These are phyloP conservation scores for Raphanus raphanistrum DNA, from an alignment of 345 rosid genomes.

Conservation along the genomic window DNA sequence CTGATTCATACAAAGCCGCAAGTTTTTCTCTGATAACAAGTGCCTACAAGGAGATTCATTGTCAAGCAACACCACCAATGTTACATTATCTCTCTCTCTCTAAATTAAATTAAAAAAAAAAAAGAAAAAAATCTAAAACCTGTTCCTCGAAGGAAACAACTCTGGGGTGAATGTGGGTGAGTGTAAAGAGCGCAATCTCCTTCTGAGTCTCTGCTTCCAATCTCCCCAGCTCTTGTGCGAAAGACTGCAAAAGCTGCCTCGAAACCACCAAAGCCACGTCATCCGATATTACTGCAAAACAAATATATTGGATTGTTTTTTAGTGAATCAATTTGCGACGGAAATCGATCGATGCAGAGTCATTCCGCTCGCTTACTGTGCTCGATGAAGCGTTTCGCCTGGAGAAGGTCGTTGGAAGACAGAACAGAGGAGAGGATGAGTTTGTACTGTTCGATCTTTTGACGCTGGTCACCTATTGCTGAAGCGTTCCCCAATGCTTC, in stretches of 20 bases:
- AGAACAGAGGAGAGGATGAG: conserved; percentile 79
- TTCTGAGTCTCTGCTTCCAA: conserved; percentile 78
- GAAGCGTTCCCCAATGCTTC: conserved; percentile 74
- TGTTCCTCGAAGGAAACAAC: conserved; percentile 97
- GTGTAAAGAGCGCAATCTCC: conserved; percentile 86
- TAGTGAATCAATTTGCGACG: too few relatives aligned
- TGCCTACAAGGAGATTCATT: conserved; percentile 44
- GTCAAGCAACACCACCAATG: not conserved
- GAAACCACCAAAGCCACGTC: conserved; percentile 91
- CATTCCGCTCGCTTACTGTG: conserved; percentile 45
- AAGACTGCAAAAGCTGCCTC: conserved; percentile 87
- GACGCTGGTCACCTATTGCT: conserved; percentile 83
- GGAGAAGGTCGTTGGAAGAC: conserved; percentile 75
- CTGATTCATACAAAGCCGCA: conserved; percentile 86
- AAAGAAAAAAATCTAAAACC: conserved; percentile 14
- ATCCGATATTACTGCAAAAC: conserved; percentile 74
- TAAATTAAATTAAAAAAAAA: conserved; percentile 57
- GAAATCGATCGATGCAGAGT: not conserved
- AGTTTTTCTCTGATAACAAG: conserved; percentile 91
- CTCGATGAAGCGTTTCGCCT: conserved; percentile 79
- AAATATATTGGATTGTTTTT: too few relatives aligned
- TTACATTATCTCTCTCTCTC: conserved; percentile 80
- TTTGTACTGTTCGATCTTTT: conserved; percentile 97
- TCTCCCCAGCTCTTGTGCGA: conserved; percentile 82
- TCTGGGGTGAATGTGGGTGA: conserved; percentile 93